Base-by-base conservation (phyloP, 495 filamentous ascomycete genomes). In the Podospora tetraspora region DNA sequence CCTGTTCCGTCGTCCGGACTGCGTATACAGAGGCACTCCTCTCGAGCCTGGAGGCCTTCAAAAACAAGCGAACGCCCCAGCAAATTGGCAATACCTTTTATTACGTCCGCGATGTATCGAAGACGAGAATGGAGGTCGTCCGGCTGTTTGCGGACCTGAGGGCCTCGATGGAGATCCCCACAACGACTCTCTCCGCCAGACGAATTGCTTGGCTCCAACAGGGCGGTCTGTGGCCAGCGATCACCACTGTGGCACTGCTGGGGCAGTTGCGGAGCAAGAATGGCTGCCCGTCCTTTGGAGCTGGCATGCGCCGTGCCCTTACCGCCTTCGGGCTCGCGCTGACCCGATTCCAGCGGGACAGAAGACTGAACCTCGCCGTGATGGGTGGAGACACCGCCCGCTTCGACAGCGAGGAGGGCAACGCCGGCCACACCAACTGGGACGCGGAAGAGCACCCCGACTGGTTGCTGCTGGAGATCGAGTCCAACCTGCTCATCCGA, bases 391-490 rank as follows among this genome's bases (percentile, higher is more conserved):
- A 72, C 12, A 58, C 21, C 4, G 58, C 64, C 1, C 64, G 66
- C n/a, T 69, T 77, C 10, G 68, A 76, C 4, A 63, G 73, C 6
- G 79, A 84, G 21, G 81, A 85, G 62, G 43, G 71, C 8, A 83
- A 86, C 72, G 12, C 30, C 0, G 85, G 85, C 3, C 86, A 88
- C 70, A 37, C 64, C 6, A 86, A 86, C 64, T 89, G 86, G 87
- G 43, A 75, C 0, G 82, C 85, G 0, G 27, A 73, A 0, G 59
- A 83, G 11, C 56, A 63, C 6, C 77, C 83, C 0, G 87, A 89
- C 63, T 88, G 85, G 84, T 69, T 89, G 0, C 76, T 89, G 12
- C 73, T 89, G 1, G 87, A 89, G 66, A 82, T 89, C 43, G 87
- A 89, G 16, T 69, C 74, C 8, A 79, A 88, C 66, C 69, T 88